Base-by-base conservation (phyloP, 2,329 filamentous ascomycete genomes). In the Emergomyces pasteurianus region DNA sequence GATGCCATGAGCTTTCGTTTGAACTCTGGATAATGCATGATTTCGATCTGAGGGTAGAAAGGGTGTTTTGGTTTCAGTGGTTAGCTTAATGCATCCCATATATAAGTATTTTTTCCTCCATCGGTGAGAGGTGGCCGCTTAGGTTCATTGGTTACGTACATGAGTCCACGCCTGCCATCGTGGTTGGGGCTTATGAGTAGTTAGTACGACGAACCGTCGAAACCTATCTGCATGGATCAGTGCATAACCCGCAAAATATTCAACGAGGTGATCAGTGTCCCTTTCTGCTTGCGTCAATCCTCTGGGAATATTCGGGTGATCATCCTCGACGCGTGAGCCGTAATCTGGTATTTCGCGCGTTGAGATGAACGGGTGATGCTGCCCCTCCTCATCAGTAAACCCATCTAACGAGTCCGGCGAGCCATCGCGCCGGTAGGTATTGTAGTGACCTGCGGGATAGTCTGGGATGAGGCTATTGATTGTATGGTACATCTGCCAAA, bases 181-280 rank as follows among this genome's bases (percentile, higher is more conserved):
- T 10, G 59, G 59, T 12, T 67, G 63, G 4, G 67, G 68, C 26
- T 65, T 63, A 8, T 64, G 43, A 9, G 63, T 47, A 4, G 70
- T 70, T 16, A 74, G 52, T 3, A 74, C 67, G 31, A 68, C 26
- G 31, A 74, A 74, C 9, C 67, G 68, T 8, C 73, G 68, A 56
- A 72, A 72, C 8, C 66, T 66, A 18, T 72, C 62, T 3, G 65
- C 64, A 56, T 75, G 67, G 14, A 72, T 59, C 6, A 74, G 59
- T 1, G 66, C 64, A 73, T 72, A 76, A 9, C 72, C 74, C 1
- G 74, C 71, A 53, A 75, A 75, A 36, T 72, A 70, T 59, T 77
- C 73, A 6, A 72, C 66, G 1, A 77, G 65, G 59, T 72, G 71
- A 52, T 77, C 73, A 9, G 71, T 64, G 43, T 75, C 66, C 28